phyloP scores from a whole-genome alignment of 768 basidiomycete genomes.

The Mycena pura region DNA sequence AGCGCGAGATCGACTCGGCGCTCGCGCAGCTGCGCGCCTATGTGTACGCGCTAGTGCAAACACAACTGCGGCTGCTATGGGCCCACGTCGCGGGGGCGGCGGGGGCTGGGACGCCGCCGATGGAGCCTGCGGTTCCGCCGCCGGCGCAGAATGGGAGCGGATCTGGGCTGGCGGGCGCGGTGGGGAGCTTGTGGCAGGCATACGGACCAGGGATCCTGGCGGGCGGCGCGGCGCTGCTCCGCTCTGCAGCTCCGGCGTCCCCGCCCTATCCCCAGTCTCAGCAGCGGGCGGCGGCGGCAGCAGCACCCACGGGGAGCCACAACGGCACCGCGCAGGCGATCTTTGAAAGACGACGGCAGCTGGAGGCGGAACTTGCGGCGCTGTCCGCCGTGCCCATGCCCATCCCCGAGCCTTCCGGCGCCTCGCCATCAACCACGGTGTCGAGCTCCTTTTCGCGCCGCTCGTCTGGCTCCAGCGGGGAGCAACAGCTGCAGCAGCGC shows the following conservation, averaged over 20 bases:
- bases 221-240: conserved; percentile 67
- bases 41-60: conserved; percentile 69
- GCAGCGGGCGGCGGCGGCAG: conserved; percentile 34
- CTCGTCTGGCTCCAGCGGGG: conserved; percentile 49
- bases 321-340: conserved; percentile 41
- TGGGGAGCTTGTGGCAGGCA: conserved; percentile 69
- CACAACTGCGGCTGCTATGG: conserved; percentile 69
- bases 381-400: conserved; percentile 37
- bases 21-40: conserved; percentile 69
- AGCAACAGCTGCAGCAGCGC: no score
- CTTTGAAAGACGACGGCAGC: conserved; percentile 54
- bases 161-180: conserved; percentile 42
- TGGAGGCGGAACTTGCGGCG: conserved; percentile 67
- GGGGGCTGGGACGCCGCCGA: no score
- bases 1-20: conserved; percentile 82
- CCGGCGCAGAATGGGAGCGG: neutral
- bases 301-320: no score
- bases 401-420: conserved; percentile 16
- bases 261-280: no score
- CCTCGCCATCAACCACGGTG: conserved; percentile 39
- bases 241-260: conserved; percentile 54
- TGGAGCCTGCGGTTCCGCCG: conserved; percentile 27
- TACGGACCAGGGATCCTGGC: conserved; percentile 80
- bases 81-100: conserved; percentile 51
- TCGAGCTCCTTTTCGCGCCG: conserved; percentile 44